Conservation (phyloP, 2,329 filamentous ascomycete genomes). For the Pleomassaria siparia region DNA sequence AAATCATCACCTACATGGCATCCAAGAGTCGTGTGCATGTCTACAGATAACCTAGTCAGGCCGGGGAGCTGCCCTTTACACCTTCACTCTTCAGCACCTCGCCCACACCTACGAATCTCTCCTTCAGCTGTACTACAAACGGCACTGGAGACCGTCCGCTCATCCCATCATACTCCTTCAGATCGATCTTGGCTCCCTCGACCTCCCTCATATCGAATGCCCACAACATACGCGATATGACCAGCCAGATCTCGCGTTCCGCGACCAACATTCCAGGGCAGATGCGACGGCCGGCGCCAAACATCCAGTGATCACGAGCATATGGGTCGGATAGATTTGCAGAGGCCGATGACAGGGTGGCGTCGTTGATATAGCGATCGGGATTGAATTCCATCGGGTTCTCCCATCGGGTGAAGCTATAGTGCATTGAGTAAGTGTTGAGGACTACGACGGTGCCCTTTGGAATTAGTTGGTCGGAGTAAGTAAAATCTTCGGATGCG, state of each 20-base stretch:
- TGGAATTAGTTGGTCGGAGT: conserved; percentile 36
- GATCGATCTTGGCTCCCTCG: conserved; percentile 11
- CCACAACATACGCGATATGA: conserved; percentile 16
- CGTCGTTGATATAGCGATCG: conserved; percentile 10
- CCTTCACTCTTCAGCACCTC: conserved; percentile 12
- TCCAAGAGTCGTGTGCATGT: too few species aligned
- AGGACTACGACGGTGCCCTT: conserved; percentile 44
- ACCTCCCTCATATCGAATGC: conserved; percentile 15
- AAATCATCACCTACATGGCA: too few species aligned
- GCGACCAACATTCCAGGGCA: conserved; percentile 12
- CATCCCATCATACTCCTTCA: conserved; percentile 17
- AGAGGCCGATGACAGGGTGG: conserved; percentile 3
- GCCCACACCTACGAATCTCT: conserved; percentile 16
- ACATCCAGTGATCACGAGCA: conserved; percentile 17
- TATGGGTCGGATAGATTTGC: conserved; percentile 11
- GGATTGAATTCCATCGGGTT: conserved; percentile 17
- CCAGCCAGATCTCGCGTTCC: conserved; percentile 14
- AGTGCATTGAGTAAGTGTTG: conserved; percentile 44
- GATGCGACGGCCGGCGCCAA: conserved; percentile 15
- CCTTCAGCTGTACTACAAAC: conserved; percentile 9
- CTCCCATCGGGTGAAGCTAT: conserved; percentile 17
- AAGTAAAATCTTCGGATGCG: conserved; percentile 7
- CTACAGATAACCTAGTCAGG: too few species aligned
- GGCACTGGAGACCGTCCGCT: conserved; percentile 15
- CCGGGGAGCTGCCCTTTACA: too few species aligned